Base-by-base conservation (phyloP, 2,329 filamentous ascomycete genomes). In the Balansia obtecta region DNA sequence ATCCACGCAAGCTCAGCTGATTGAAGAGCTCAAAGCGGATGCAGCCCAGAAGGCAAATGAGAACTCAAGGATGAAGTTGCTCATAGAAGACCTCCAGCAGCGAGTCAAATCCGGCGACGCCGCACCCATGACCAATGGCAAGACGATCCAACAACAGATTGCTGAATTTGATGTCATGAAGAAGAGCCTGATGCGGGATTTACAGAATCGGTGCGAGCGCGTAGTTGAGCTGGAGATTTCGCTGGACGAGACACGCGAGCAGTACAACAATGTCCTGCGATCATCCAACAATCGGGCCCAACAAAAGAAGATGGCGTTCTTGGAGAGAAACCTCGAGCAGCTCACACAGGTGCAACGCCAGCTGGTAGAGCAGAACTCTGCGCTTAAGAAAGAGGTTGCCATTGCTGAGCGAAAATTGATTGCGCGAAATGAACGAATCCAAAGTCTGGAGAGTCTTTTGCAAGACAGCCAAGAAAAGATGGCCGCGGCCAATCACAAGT, bases 281-380 rank as follows among this genome's bases (percentile, higher is more conserved):
- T 93, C 88, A 46, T 95, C 88, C 58, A 98, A 98, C 75, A 97
- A 95, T 75, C 86, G 93, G 53, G 91, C 93, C 22, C 93, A 98
- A 73, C 93, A 98, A 71, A 98, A 98, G 85, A 98, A 98, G 80
- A 97, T 98, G 87, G 94, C 93, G 15, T 98, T 98, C 78, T 73
- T 98, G 47, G 93, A 98, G 74, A 85, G 93, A 64, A 98, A 98
- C 66, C 81, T 98, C 40, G 93, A 98, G 71, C 93, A 98, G 69
- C 77, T 98, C 50, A 98, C 93, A 3, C 88, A 95, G 63, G 93
- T 98, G 49, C 93, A 98, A 70, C 83, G 93, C 50, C 93, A 98
- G 71, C 82, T 98, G 12, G 93, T 98, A 33, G 93, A 98, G 73
- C 93, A 98, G 69, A 98, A 98, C 71, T 88, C 88, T 59, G 86